Evolutionary conservation across 2,329 filamentous ascomycete genomes (phyloP).

Genomic region (Aureobasidium sp.): DNA sequence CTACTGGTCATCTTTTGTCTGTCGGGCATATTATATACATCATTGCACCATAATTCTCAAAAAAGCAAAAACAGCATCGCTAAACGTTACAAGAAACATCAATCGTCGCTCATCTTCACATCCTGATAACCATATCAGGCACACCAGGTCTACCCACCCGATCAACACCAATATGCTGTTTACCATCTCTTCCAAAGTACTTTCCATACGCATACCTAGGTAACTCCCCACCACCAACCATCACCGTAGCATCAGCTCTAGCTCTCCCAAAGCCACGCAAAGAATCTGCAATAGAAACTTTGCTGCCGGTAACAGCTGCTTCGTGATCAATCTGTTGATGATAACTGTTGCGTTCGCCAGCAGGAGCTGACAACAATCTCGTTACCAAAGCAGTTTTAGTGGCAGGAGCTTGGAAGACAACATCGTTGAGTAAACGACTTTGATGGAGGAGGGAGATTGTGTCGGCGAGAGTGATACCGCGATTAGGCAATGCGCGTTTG

Average conservation of each 20-base stretch:
- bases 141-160: conserved; percentile 37
- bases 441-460: conserved; percentile 69
- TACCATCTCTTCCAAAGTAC: conserved; percentile 49
- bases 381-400: conserved; percentile 61
- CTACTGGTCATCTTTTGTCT: too few species aligned
- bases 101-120: too few species aligned
- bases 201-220: conserved; percentile 49
- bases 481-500: conserved; percentile 59
- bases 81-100: too few species aligned
- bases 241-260: conserved; percentile 14
- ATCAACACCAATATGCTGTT: conserved; percentile 52
- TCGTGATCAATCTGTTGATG: conserved; percentile 16
- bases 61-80: too few species aligned
- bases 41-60: too few species aligned
- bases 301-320: conserved; percentile 17
- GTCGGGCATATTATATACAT: too few species aligned
- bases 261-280: conserved; percentile 25
- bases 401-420: conserved; percentile 59
- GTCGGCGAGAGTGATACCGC: conserved; percentile 63
- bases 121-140: conserved; percentile 17
- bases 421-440: conserved; percentile 61
- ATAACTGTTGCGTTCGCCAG: conserved; percentile 37
- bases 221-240: conserved; percentile 13
- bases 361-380: conserved; percentile 50
- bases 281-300: conserved; percentile 22